A percentile compares a stretch with the other conserved stretches of the same genome.
These are phyloP conservation scores for Mrakia hoshinonis DNA, from an alignment of 768 basidiomycete species.

Conservation along the genomic window DNA sequence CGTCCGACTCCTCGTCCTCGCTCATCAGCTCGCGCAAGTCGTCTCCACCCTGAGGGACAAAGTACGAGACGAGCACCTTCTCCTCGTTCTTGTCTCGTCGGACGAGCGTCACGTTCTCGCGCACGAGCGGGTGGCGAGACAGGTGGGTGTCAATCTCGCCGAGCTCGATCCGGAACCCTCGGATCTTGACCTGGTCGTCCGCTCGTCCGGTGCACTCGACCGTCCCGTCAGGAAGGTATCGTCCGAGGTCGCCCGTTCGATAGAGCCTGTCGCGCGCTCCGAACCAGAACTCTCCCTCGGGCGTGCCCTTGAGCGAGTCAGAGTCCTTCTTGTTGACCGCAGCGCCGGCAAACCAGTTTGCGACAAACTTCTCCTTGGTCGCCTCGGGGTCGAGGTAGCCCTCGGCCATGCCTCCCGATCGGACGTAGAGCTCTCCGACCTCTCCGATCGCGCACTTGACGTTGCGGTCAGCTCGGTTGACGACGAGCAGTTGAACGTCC, in stretches of 20 bases:
- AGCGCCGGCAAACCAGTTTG: conserved; percentile 71
- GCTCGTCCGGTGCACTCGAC: conserved; percentile 97
- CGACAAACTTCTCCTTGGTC: conserved; percentile 81
- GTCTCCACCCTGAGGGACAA: conserved; percentile 70
- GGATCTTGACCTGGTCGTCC: conserved; percentile 98
- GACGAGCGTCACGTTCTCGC: conserved; percentile 98
- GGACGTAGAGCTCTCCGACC: conserved; percentile 96
- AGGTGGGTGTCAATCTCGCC: conserved; percentile 97
- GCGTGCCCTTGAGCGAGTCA: conserved; percentile 50
- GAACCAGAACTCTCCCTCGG: conserved; percentile 65
- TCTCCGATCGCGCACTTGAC: conserved; percentile 88
- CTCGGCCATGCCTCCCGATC: conserved; percentile 89
- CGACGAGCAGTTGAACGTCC: conserved; percentile 91
- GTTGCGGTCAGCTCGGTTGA: conserved; percentile 77
- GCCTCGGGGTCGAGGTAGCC: conserved; percentile 81
- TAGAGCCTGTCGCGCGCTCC: conserved; percentile 97
- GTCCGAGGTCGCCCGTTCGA: conserved; percentile 88
- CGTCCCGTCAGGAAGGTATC: conserved; percentile 80
- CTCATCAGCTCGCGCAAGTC: conserved; percentile 34
- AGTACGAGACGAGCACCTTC: conserved; percentile 94
- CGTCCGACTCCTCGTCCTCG: conserved; percentile 41
- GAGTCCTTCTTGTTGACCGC: conserved; percentile 57
- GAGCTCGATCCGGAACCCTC: conserved; percentile 95
- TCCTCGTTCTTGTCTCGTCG: conserved; percentile 97
- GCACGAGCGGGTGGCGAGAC: conserved; percentile 78